A percentile compares a stretch with the other conserved stretches of the same genome.
These are phyloP conservation scores for Castanospermum australe DNA, from an alignment of 306 rosid genomes.

Conservation along the genomic window DNA sequence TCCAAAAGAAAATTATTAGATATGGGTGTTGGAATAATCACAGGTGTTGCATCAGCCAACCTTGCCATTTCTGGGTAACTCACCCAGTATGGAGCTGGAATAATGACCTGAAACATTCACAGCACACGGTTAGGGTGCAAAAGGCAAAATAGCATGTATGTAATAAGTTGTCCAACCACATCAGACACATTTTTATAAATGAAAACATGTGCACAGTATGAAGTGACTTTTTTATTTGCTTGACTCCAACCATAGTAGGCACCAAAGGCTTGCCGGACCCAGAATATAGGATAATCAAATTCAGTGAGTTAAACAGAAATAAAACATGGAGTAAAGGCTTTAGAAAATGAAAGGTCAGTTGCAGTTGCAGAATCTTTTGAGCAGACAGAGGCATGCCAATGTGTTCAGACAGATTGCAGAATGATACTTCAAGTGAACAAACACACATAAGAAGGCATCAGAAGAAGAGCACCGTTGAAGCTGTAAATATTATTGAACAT, in stretches of 20 bases:
- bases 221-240: slow-evolving; percentile 3
- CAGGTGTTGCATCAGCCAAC: slow-evolving; percentile 94
- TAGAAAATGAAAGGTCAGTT: neutral
- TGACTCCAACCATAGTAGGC: neutral
- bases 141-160: neutral
- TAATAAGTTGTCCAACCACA: neutral
- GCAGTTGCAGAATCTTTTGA: neutral
- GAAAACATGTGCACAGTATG: neutral
- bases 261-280: neutral
- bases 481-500: neutral
- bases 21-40: slow-evolving; percentile 72
- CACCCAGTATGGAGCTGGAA: slow-evolving; percentile 97
- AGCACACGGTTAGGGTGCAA: neutral
- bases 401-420: neutral
- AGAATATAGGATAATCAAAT: neutral
- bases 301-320: neutral
- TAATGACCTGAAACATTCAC: slow-evolving; percentile 63
- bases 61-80: slow-evolving; percentile 98
- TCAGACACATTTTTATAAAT: neutral
- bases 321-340: slow-evolving; percentile 15
- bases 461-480: neutral
- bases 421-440: neutral
- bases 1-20: slow-evolving; percentile 77
- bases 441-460: neutral
- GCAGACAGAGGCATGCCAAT: slow-evolving; percentile 14